These are phyloP conservation scores for Staphylotrichum longicolle DNA, from an alignment of 495 filamentous ascomycete genomes.

Conservation along the genomic window DNA sequence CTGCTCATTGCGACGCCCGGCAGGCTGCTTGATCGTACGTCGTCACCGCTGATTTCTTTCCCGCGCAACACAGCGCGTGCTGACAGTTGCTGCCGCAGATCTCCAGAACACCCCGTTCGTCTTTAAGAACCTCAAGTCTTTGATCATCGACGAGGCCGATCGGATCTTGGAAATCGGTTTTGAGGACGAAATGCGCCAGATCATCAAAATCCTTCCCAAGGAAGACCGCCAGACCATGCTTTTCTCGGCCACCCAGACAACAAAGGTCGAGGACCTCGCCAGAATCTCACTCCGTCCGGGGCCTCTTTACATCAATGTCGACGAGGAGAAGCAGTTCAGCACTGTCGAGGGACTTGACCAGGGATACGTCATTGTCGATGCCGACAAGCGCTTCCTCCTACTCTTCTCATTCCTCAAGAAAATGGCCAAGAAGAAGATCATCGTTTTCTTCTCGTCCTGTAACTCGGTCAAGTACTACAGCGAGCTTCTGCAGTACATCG, in stretches of 20 bases:
- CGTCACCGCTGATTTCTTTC: background rate
- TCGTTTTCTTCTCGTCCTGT: conserved; percentile 94
- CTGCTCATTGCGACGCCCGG: conserved; percentile 92
- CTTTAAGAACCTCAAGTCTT: conserved; percentile 77
- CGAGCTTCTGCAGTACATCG: conserved; percentile 93
- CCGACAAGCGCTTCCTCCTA: conserved; percentile 88
- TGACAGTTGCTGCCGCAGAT: conserved; percentile 38
- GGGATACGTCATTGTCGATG: conserved; percentile 89
- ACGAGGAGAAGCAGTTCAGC: conserved; percentile 47
- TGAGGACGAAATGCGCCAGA: conserved; percentile 97
- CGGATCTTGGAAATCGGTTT: conserved; percentile 95
- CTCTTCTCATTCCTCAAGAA: conserved; percentile 95
- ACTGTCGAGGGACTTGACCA: conserved; percentile 94
- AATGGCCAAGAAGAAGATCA: conserved; percentile 88
- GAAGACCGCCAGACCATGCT: conserved; percentile 93
- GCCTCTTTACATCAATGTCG: conserved; percentile 94
- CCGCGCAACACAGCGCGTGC: background rate
- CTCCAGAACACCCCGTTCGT: conserved; percentile 91
- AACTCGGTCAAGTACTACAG: conserved; percentile 92
- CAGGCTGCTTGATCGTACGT: conserved; percentile 72
- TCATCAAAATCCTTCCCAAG: conserved; percentile 90
- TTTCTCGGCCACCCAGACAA: conserved; percentile 97
- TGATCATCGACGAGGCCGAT: conserved; percentile 92
- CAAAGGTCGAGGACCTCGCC: conserved; percentile 95
- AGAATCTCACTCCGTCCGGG: conserved; percentile 89